Percentiles rank a stretch among this genome's conserved stretches.
Conservation (phyloP, 352 stramenopile species). For the Phytopythium litorale region DNA sequence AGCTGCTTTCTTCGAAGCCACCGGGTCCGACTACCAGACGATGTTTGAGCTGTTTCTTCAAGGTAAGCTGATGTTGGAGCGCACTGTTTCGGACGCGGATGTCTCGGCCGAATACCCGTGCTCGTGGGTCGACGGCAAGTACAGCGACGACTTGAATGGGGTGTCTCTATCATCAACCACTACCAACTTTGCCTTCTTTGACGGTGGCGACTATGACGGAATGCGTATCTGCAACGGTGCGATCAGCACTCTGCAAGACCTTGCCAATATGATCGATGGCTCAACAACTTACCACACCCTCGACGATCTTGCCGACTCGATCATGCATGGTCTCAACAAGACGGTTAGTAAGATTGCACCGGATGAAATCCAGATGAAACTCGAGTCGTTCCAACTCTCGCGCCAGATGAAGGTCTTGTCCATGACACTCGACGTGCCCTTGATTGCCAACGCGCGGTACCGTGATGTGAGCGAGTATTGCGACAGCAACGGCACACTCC, state of each 20-base stretch:
- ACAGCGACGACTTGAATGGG: constrained; percentile 3
- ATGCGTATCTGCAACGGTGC: constrained; percentile 28
- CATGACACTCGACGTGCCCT: constrained; percentile 34
- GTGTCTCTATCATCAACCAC: background rate
- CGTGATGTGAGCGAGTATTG: constrained; percentile 23
- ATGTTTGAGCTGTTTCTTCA: constrained; percentile 40
- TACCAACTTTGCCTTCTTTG: constrained; percentile 10
- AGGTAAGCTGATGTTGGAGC: constrained; percentile 35
- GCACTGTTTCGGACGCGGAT: constrained; percentile 30
- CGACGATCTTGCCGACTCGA: constrained; percentile 14
- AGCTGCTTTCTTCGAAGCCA: constrained; percentile 11
- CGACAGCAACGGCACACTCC: constrained; percentile 12
- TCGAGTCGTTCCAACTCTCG: constrained; percentile 29
- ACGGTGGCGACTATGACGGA: constrained; percentile 15
- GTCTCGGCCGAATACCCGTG: constrained; percentile 27
- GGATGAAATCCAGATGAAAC: constrained; percentile 16
- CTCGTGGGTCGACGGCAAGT: constrained; percentile 20
- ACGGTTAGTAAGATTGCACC: constrained; percentile 20
- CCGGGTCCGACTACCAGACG: constrained; percentile 17
- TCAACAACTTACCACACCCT: constrained; percentile 22
- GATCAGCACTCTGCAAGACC: constrained; percentile 19
- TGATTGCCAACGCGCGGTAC: constrained; percentile 19
- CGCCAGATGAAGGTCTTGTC: constrained; percentile 29
- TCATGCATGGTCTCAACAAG: constrained; percentile 20
- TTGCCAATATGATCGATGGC: constrained; percentile 19